Base-by-base conservation (phyloP, 352 stramenopile species). In the Peronosclerospora sorghi region DNA sequence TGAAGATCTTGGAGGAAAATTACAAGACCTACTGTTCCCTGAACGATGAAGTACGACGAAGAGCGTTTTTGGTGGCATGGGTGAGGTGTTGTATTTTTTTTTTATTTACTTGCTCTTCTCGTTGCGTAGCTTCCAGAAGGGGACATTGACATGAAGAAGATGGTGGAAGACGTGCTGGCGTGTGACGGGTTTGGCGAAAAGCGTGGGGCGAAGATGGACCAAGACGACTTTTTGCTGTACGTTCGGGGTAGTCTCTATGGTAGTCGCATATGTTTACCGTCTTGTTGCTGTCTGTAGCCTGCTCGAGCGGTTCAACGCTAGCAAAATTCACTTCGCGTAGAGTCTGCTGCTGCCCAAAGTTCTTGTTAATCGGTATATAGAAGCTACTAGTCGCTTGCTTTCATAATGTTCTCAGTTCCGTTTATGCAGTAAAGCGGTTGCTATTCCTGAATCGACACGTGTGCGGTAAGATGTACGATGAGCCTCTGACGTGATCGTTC, bases 221-320 rank as follows among this genome's bases (percentile, higher is more conserved):
- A 98, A 23, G 95, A 99, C 60, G 96, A 99, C 59, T 98, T 99
- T 53, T 74, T 99, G 26, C 68, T 83, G 68, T 89, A 72, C 35
- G 77, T 68, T 48, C 9, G n/a, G n/a, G n/a, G n/a, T n/a, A n/a
- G n/a, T n/a, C n/a, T n/a, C n/a, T n/a, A n/a, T n/a, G n/a, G n/a
- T n/a, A n/a, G n/a, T n/a, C n/a, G n/a, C n/a, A n/a, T n/a, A n/a
- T 26, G 6, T 7, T 26, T 6, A 26, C 21, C 21, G 21, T 26
- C 21, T 26, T 26, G 3, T 56, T 26, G 8, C 51, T n/a, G 40
- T 35, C 10, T 60, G 17, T 43, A 90, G 75, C 14, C 48, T 99
- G 21, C 73, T 99, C 15, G 82, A 92, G 35, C 87, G 96, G 40
- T 99, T 99, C 66, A 98, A 98, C 54, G 70, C 83, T 15, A 90